Evolutionary conservation across 2,329 filamentous ascomycete species (phyloP).

Genomic region (Colletotrichum melonis): DNA sequence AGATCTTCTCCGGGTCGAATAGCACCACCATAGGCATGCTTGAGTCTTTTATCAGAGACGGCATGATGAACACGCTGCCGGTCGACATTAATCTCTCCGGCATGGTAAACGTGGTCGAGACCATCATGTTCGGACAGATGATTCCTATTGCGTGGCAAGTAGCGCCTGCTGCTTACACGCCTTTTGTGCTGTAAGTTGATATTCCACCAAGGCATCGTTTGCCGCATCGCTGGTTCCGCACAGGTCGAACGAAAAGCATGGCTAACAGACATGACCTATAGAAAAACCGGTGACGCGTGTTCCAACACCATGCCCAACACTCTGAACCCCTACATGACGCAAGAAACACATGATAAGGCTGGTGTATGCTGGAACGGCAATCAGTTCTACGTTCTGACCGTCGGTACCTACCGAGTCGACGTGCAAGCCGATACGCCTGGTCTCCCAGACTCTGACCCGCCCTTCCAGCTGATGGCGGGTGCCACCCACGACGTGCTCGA

Average conservation of each 20-base stretch:
- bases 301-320: constrained; percentile 12
- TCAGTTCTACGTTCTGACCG: constrained; percentile 15
- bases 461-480: neutral
- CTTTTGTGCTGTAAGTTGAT: constrained; percentile 19
- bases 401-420: neutral
- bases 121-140: constrained; percentile 15
- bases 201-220: neutral
- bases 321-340: constrained; percentile 7
- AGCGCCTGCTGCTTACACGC: neutral
- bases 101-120: neutral
- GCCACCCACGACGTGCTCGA: constrained; percentile 10
- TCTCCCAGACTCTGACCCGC: neutral
- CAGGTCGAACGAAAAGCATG: neutral
- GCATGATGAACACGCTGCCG: constrained; percentile 23
- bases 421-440: neutral
- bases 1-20: constrained; percentile 3
- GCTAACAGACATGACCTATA: neutral
- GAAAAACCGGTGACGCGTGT: constrained; percentile 13
- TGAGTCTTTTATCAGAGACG: neutral
- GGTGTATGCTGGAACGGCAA: constrained; percentile 21
- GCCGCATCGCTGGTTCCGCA: no score
- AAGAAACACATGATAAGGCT: constrained; percentile 6
- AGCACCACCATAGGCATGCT: constrained; percentile 7
- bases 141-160: constrained; percentile 13
- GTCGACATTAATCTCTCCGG: constrained; percentile 12